Evolutionary conservation across 2,329 filamentous ascomycete genomes (phyloP).

Genomic region (Colletotrichum australisinense): DNA sequence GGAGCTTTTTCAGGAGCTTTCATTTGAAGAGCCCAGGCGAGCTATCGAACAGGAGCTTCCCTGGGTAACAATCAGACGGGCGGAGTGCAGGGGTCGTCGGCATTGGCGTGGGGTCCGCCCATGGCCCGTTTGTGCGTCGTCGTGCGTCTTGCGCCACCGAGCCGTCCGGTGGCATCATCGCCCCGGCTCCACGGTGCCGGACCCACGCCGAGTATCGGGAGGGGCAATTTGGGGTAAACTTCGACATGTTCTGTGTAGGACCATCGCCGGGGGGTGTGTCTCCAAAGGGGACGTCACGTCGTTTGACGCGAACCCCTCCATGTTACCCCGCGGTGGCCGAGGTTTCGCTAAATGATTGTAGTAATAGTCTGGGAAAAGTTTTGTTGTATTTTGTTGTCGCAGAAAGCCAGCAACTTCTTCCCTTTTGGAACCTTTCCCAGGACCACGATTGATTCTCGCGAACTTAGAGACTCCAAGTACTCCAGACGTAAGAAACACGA

Average conservation of each 20-base stretch:
- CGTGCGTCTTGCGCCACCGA: conserved; percentile 32
- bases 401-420: neutral
- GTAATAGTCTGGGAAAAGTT: neutral
- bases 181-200: conserved; percentile 32
- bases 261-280: conserved; percentile 9
- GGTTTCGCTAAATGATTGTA: neutral
- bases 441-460: too few species aligned
- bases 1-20: neutral
- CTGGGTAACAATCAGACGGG: neutral
- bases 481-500: neutral
- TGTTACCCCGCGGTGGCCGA: neutral
- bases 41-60: conserved; percentile 9
- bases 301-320: neutral
- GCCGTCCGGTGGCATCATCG: conserved; percentile 35
- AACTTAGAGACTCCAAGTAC: neutral
- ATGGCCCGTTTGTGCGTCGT: conserved; percentile 14
- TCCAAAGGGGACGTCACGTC: conserved; percentile 1
- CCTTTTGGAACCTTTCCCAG: neutral
- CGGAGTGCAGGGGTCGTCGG: neutral
- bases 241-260: neutral
- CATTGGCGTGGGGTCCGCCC: neutral
- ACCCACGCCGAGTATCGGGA: conserved; percentile 35
- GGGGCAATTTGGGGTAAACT: conserved; percentile 22
- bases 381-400: neutral
- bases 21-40: neutral